These are phyloP conservation scores for Quercus mongolica DNA, from an alignment of 306 rosid genomes.

Conservation along the genomic window DNA sequence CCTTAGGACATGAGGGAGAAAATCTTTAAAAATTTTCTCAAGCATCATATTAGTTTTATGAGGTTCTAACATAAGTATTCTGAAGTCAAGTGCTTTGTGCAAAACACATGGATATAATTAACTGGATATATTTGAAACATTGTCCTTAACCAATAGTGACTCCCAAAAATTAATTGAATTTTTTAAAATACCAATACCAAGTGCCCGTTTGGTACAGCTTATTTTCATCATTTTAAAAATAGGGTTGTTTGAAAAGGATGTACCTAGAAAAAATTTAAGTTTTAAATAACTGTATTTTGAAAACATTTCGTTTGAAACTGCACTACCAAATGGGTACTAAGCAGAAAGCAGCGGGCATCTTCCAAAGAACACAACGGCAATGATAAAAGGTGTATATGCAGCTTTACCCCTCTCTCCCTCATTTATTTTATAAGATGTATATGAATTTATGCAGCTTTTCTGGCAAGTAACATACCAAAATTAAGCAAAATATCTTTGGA, in stretches of 20 bases:
- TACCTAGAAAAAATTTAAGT: no score
- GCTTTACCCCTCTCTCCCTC: not conserved
- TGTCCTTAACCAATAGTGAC: not conserved
- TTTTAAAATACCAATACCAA: no score
- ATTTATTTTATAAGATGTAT: no score
- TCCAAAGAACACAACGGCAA: not conserved
- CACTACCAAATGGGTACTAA: no score
- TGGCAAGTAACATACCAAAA: not conserved
- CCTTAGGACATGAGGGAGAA: slow-evolving; percentile 1
- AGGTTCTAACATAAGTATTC: slow-evolving; percentile 4
- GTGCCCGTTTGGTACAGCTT: not conserved
- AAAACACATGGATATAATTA: slow-evolving; percentile 8
- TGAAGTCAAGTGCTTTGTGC: slow-evolving; percentile 4
- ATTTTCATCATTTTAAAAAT: not conserved
- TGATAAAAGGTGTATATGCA: not conserved
- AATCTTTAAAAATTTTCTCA: slow-evolving; percentile 2
- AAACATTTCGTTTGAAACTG: no score
- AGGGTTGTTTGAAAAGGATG: no score
- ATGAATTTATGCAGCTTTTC: not conserved
- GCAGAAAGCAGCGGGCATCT: not conserved
- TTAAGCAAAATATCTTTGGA: slow-evolving; percentile 8
- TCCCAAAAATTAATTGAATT: not conserved
- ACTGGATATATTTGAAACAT: slow-evolving; percentile 13
- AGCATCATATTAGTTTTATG: slow-evolving; percentile 9
- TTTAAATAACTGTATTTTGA: no score